Base-by-base conservation (phyloP, 2,329 filamentous ascomycete genomes). In the Nemania sp. region DNA sequence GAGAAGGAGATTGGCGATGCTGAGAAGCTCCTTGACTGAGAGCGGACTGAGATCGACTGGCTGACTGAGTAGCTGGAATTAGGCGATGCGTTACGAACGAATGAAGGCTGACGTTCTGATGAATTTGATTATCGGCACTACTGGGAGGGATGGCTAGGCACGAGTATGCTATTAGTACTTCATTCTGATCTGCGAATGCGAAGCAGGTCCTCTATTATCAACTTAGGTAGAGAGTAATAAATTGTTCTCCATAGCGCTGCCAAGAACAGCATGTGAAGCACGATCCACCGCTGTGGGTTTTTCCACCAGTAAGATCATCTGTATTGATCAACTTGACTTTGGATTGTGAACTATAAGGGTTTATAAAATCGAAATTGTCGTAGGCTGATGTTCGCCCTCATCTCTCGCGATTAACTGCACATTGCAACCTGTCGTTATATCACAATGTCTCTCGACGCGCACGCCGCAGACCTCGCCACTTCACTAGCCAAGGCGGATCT, bases 401-500 rank as follows among this genome's bases (percentile, higher is more conserved):
- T 28, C 17, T n/a, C 19, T 5, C 3, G 12, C n/a, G 15, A 47
- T 1, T 9, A 4, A 11, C 3, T 14, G n/a, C 28, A 9, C 19
- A 20, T 44, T 5, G 3, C 14, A 4, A 33, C n/a, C n/a, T n/a
- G n/a, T n/a, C n/a, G n/a, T n/a, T n/a, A n/a, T n/a, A n/a, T n/a
- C 28, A 57, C 22, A 7, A 65, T 66, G 62, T 59, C 62, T 31
- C 56, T 65, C 41, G 17, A 46, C 23, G 61, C 62, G 17, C 61
- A 68, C 57, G 41, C 56, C 14, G 33, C 36, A 30, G 60, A 61
- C 15, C 60, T 75, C 6, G 53, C 52, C 3, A 56, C 23, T 48
- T 72, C 73, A 17, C 66, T 77, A 9, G 60, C 65, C n/a, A 59
- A 70, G 22, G 72, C 72, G 15, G 66, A 67, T 20, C 68, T 78